Evolutionary conservation across 768 basidiomycete genomes (phyloP).

Genomic region (Mycena amicta): DNA sequence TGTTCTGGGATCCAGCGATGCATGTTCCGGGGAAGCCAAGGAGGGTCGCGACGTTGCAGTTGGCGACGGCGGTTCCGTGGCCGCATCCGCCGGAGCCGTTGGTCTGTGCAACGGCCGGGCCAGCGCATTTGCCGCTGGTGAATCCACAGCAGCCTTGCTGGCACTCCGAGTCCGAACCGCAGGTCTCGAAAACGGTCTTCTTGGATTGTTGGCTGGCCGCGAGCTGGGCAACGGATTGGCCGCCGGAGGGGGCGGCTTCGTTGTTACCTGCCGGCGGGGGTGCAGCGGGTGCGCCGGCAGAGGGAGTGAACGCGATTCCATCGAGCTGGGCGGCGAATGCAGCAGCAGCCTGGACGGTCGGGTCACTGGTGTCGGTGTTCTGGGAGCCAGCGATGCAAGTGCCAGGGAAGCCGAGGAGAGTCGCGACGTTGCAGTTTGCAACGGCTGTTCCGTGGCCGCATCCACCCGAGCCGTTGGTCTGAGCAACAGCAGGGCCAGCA

Average conservation of each 20-base stretch:
- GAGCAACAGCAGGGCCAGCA: slow-evolving; percentile 20
- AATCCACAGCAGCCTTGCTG: slow-evolving; percentile 22
- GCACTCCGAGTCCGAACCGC: slow-evolving; percentile 16
- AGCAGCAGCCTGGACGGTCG: background rate
- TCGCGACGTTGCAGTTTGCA: slow-evolving; percentile 18
- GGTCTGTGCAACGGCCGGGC: slow-evolving; percentile 19
- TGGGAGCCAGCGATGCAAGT: background rate
- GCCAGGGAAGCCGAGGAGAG: background rate
- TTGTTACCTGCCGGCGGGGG: background rate
- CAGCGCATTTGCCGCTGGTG: slow-evolving; percentile 24
- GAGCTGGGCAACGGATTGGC: background rate
- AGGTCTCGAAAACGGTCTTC: slow-evolving; percentile 6
- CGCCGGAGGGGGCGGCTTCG: background rate
- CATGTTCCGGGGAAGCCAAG: background rate
- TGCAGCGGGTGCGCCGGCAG: background rate
- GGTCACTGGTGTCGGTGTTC: background rate
- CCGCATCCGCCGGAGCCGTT: slow-evolving; percentile 23
- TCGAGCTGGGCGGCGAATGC: background rate
- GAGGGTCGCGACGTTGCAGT: slow-evolving; percentile 18
- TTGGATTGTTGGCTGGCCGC: slow-evolving; percentile 17
- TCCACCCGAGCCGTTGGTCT: slow-evolving; percentile 11
- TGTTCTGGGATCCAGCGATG: background rate
- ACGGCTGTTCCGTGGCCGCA: slow-evolving; percentile 20
- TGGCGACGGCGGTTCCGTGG: slow-evolving; percentile 21
- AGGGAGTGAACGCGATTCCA: background rate